Conservation (phyloP, 2,329 filamentous ascomycete species). For the Hirsutella rhossiliensis region DNA sequence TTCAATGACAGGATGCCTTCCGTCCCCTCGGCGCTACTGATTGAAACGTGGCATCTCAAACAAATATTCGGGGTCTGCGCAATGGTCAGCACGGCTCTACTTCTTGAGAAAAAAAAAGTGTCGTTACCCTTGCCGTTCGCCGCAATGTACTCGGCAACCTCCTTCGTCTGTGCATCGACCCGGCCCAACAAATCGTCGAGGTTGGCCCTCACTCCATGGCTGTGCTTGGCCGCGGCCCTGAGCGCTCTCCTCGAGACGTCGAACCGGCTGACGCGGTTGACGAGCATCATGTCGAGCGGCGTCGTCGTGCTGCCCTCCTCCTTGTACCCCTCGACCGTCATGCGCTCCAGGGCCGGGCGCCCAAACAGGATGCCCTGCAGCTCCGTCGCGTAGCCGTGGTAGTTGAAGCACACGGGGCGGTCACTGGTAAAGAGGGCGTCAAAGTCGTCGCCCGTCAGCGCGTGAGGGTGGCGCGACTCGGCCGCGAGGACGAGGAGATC, state of each 20-base stretch:
- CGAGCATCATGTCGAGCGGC: conserved; percentile 64
- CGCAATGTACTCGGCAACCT: background rate
- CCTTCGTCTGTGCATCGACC: background rate
- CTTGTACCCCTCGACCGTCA: conserved; percentile 67
- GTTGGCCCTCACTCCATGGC: no score
- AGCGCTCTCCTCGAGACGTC: conserved; percentile 44
- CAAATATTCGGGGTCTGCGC: background rate
- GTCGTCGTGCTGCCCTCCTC: conserved; percentile 82
- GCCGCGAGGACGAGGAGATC: conserved; percentile 73
- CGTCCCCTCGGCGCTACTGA: background rate
- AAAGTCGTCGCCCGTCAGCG: conserved; percentile 55
- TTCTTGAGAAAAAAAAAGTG: background rate
- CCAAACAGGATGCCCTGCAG: conserved; percentile 68
- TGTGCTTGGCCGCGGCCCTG: no score
- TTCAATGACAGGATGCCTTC: background rate
- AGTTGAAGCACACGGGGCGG: conserved; percentile 69
- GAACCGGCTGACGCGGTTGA: conserved; percentile 67
- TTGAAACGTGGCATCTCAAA: background rate
- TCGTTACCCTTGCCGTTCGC: background rate
- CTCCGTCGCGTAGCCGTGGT: conserved; percentile 55
- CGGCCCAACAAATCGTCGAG: background rate
- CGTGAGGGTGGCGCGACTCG: conserved; percentile 59
- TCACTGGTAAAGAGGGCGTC: conserved; percentile 57
- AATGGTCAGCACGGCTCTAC: background rate
- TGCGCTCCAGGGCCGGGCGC: conserved; percentile 52